Conservation (phyloP, 148 eudicot species). For the Cornus controversa region DNA sequence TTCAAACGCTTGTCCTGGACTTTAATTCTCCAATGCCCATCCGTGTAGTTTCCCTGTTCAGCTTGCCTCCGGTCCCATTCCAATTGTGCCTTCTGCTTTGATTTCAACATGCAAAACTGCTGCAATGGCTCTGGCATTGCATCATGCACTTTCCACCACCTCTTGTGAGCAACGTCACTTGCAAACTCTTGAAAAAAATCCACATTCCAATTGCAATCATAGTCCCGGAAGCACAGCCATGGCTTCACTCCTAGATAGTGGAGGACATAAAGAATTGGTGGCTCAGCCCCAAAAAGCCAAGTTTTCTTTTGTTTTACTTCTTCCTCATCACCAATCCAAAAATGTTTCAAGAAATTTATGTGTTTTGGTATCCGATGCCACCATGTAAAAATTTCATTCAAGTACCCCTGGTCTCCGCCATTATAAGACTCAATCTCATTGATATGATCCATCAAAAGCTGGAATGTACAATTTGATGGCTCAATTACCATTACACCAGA, state of each 20-base stretch:
- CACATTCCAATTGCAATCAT: conserved; percentile 80
- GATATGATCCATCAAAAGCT: conserved; percentile 69
- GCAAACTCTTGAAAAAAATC: conserved; percentile 75
- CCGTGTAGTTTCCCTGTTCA: conserved; percentile 57
- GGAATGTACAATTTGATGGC: conserved; percentile 83
- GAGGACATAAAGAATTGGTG: conserved; percentile 70
- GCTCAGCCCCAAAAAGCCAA: conserved; percentile 66
- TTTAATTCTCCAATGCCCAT: conserved; percentile 68
- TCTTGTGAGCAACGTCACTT: conserved; percentile 70
- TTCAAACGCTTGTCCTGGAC: conserved; percentile 51
- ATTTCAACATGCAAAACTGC: conserved; percentile 49
- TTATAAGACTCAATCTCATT: conserved; percentile 78
- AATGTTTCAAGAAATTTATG: conserved; percentile 74
- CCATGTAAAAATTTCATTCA: conserved; percentile 90
- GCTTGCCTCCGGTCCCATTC: conserved; percentile 79
- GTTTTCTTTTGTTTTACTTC: conserved; percentile 53
- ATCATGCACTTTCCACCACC: conserved; percentile 89
- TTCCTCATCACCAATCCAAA: conserved; percentile 83
- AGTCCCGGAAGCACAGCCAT: conserved; percentile 84
- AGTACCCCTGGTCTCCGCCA: conserved; percentile 93
- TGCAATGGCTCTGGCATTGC: conserved; percentile 67
- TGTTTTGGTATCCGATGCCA: conserved; percentile 87
- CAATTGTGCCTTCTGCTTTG: conserved; percentile 72
- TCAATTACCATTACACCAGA: conserved; percentile 95
- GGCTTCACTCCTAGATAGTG: conserved; percentile 87